Evolutionary conservation across 78 protist genomes (phyloP), one percentile per base, ranked within the genome.

Genomic region (Dictyostelium firmibasis): DNA sequence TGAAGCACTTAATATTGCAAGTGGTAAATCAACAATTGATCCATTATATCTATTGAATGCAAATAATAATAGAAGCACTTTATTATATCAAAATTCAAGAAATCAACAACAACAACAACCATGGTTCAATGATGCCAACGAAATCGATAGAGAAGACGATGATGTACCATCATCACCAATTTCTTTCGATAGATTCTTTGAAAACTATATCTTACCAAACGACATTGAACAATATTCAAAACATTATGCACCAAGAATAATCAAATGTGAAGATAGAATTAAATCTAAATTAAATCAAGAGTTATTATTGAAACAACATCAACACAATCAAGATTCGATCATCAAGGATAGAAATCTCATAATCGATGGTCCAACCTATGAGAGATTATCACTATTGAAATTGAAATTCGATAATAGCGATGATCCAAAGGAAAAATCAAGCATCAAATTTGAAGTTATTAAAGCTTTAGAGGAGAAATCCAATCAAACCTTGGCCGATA

Each of bases 1-100:
- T 23, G 86, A 82, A 82, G 27, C 47, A 18, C 5, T 31, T 33
- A 16, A 20, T 7, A 60, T 82, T 57, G 76, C 47, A 0, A 27
- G n/a, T 57, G 86, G 75, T 35, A 33, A 82, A 57, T 82, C 86
- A 25, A 16, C 50, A 27, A 27, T 57, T 6, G 75, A 82, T 50
- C 86, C 86, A 82, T n/a, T 25, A 11, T 23, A 25, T 35, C 35
- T 82, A 33, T 38, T 38, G 10, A n/a, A 23, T 2, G 75, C 33
- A 4, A 82, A 82, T 35, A 29, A 82, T 10, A 57, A 35, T 23
- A 82, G 86, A 82, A 27, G 29, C n/a, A 38, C 25, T 36, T 43
- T 77, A 33, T 67, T 67, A 27, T 57, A 57, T 57, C 67, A 57
- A 57, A 67, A n/a, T 20, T 27, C 35, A 31, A 33, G n/a, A 13